Base-by-base conservation (phyloP, 78 protist genomes). In the Chrysochromulina tobinii region DNA sequence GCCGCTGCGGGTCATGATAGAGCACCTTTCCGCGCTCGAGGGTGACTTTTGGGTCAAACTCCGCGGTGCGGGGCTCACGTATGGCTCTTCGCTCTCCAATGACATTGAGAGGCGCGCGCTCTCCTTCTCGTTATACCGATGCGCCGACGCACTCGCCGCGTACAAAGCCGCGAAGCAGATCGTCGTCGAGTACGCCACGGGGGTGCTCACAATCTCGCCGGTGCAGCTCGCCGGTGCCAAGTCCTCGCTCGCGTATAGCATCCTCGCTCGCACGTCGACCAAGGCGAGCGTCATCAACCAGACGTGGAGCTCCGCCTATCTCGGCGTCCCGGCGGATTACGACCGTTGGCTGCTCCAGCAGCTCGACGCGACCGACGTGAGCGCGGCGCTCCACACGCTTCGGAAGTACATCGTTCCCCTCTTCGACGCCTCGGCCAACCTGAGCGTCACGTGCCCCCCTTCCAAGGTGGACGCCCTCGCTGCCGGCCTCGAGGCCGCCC, bases 11-110 rank as follows among this genome's bases (percentile, higher is more conserved):
- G 89, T 84, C 38, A 58, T 53, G 68, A 57, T 84, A 64, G 77
- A 84, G 89, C 27, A 61, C 69, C 67, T 84, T 50, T 57, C 89
- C 25, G 89, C 89, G 38, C 77, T 61, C 21, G 89, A 84, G 89
- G 89, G 89, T 25, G 77, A 58, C 77, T 61, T 84, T 14, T 84
- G 89, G 89, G 69, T 58, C 48, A 23, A 38, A 21, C 14, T 84
- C 21, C 89, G 89, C 25, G 89, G 89, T 6, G 58, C 77, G 5
- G 89, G 89, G 25, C 89, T 84, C 15, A 38, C 89, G 23, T 84
- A 84, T 27, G 23, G 68, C 23, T 59, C 64, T 59, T 59, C 64
- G 64, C 12, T 59, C 64, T 7, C 64, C 64, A 7, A 12, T 59
- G 23, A 38, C 23, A 59, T 12, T 7, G 64, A 59, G 23, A 59